These are phyloP conservation scores for Trifolium repens DNA, from an alignment of 306 rosid species.

Conservation along the genomic window DNA sequence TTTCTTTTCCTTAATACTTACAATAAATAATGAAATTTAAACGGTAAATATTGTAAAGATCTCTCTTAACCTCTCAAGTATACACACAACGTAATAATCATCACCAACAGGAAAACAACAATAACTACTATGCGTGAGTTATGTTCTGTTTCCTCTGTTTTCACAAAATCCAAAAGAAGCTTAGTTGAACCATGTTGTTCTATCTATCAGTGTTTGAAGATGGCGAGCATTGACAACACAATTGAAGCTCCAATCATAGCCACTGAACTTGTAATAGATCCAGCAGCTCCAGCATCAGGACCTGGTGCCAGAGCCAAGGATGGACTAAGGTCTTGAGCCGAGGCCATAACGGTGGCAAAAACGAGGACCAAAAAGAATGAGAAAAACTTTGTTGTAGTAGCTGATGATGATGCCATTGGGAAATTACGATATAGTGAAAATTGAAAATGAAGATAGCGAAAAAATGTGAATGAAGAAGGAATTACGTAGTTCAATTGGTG, in stretches of 20 bases:
- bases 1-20: too few relatives aligned
- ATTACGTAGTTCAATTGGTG: neutral
- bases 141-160: too few relatives aligned
- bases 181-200: neutral
- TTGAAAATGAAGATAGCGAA: neutral
- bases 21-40: too few relatives aligned
- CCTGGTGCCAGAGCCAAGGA: constrained; percentile 43
- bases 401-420: constrained; percentile 38
- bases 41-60: too few relatives aligned
- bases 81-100: too few relatives aligned
- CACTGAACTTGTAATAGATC: constrained; percentile 37
- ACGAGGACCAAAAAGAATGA: constrained; percentile 10
- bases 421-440: neutral
- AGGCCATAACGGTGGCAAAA: constrained; percentile 35
- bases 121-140: too few relatives aligned
- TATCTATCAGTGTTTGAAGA: neutral
- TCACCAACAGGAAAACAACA: too few relatives aligned
- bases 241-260: constrained; percentile 48
- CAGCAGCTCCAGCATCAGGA: constrained; percentile 45
- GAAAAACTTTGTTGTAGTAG: constrained; percentile 39
- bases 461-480: neutral
- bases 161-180: neutral
- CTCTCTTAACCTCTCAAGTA: too few relatives aligned
- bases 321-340: constrained; percentile 47
- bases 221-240: constrained; percentile 30